Conservation (phyloP, 345 rosid species). For the Murraya koenigii region DNA sequence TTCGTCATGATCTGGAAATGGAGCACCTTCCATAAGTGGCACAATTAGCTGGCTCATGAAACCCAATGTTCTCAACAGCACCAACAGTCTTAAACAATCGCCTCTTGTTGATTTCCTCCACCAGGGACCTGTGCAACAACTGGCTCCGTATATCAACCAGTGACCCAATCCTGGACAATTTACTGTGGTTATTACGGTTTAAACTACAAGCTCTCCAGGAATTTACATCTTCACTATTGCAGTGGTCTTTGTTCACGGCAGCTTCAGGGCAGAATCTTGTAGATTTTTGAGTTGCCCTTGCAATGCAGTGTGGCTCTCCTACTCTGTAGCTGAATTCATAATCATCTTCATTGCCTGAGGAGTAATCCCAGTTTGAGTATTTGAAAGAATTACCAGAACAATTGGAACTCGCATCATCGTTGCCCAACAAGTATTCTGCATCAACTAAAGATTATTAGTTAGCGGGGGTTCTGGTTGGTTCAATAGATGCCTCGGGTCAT, state of each 20-base stretch:
- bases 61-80: constrained; percentile 59
- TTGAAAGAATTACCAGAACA: constrained; percentile 48
- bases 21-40: not conserved
- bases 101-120: constrained; percentile 67
- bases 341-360: constrained; percentile 41
- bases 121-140: constrained; percentile 63
- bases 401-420: constrained; percentile 49
- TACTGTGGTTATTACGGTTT: constrained; percentile 18
- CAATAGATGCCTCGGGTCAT: not conserved
- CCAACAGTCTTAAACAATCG: constrained; percentile 69
- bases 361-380: constrained; percentile 40
- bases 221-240: constrained; percentile 1
- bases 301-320: constrained; percentile 23
- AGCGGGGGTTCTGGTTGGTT: not conserved
- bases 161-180: constrained; percentile 44
- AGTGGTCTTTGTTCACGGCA: not conserved
- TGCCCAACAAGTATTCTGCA: constrained; percentile 36
- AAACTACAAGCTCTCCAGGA: constrained; percentile 11
- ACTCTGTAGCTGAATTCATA: constrained; percentile 17
- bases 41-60: constrained; percentile 31
- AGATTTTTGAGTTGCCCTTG: constrained; percentile 22
- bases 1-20: constrained; percentile 15
- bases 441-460: not conserved
- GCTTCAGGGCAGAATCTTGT: constrained; percentile 46
- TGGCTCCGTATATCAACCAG: constrained; percentile 72